Evolutionary conservation across 306 rosid genomes (phyloP), one percentile per base, ranked within the genome.

Genomic region (Vachellia pachyceras): DNA sequence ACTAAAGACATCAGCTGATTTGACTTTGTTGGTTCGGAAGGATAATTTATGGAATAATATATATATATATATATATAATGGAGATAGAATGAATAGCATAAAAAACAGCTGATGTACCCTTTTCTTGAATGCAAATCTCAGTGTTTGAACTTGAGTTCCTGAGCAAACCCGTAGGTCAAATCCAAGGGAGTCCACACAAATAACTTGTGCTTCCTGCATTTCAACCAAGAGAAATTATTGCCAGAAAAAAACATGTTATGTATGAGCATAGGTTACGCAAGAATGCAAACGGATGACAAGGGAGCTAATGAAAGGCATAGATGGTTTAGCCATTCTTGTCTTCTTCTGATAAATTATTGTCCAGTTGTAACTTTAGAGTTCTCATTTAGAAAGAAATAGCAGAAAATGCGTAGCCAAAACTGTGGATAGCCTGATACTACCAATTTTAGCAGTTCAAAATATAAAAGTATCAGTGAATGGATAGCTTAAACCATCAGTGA

Each of bases 81-180:
- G 65, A 57, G 14, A 45, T 39, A 69, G 37, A 70, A 76, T 73
- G 75, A 23, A 36, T 15, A 58, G 82, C 50, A 6, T 42, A 20
- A 71, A 72, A 72, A 69, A 72, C 37, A 84, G 69, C 18, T 49
- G 25, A 45, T 77, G 65, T 90, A 95, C 98, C 94, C 88, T 91
- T 66, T 91, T 84, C 78, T 88, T 86, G 63, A 91, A 92, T 45
- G 88, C 80, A 72, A 95, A 90, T 79, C 99, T 89, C 89, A 95
- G 86, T 18, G 97, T 91, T 85, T 91, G 97, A 73, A 95, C 90
- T 85, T 93, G 98, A 80, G 97, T 89, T 84, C 96, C 98, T 29
- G 97, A 89, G 82, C 99, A 95, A 76, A 95, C 91, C 84, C 97
- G 90, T 61, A 91, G 47, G 81, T 93, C 98, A 88, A 93, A 89